Conservation (phyloP, 768 basidiomycete genomes). For the Lepiota venenata region DNA sequence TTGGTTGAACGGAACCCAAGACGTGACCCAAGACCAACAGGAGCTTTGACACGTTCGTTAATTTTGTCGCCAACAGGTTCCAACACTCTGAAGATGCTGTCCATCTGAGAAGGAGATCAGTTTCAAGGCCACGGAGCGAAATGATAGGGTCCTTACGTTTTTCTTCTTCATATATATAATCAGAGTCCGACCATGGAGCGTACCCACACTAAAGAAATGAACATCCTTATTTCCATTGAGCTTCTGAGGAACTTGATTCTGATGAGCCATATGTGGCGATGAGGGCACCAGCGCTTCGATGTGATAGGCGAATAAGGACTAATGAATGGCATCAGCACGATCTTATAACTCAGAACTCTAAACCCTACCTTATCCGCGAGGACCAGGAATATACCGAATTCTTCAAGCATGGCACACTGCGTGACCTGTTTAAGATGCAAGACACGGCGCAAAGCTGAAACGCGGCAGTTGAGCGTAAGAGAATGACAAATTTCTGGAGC, state of each 20-base stretch:
- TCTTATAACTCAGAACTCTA: constrained; percentile 15
- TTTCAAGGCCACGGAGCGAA: no score
- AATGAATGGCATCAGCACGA: background rate
- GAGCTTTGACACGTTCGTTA: constrained; percentile 69
- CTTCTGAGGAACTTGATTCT: constrained; percentile 83
- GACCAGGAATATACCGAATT: constrained; percentile 96
- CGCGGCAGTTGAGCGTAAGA: constrained; percentile 28
- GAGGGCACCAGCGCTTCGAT: constrained; percentile 96
- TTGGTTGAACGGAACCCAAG: constrained; percentile 76
- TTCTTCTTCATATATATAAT: constrained; percentile 97
- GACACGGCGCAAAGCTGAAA: constrained; percentile 81
- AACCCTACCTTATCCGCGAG: constrained; percentile 80
- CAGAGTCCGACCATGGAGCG: constrained; percentile 78
- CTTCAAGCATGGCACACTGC: constrained; percentile 92
- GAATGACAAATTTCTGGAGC: background rate
- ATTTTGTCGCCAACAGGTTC: constrained; percentile 94
- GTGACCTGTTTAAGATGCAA: constrained; percentile 90
- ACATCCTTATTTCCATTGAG: constrained; percentile 88
- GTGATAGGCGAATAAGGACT: constrained; percentile 90
- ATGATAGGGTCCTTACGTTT: constrained; percentile 41
- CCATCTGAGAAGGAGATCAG: constrained; percentile 45
- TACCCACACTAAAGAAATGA: constrained; percentile 93
- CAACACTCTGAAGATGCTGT: constrained; percentile 95
- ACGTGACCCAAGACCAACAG: constrained; percentile 67
- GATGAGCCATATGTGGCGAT: constrained; percentile 61